Percentiles rank a stretch among this genome's conserved stretches.
phyloP scores from a whole-genome alignment of 2,329 filamentous ascomycete genomes.

The Colletotrichum aenigma region DNA sequence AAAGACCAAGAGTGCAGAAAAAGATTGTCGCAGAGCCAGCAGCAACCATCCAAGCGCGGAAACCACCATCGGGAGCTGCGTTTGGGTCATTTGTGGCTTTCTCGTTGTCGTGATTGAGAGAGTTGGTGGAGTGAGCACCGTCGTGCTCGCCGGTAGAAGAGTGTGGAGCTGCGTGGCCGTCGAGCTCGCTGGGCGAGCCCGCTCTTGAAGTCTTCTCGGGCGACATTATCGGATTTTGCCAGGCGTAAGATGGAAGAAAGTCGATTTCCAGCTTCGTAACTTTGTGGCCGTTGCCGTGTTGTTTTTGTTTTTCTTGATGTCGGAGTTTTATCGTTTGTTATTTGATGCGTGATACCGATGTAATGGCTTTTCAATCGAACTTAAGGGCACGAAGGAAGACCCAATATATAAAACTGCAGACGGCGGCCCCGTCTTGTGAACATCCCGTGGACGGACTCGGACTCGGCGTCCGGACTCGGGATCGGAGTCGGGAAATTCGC shows the following conservation, averaged over 20 bases:
- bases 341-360: neutral
- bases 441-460: neutral
- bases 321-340: neutral
- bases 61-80: constrained; percentile 25
- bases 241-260: neutral
- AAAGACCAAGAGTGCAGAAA: constrained; percentile 36
- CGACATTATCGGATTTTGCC: neutral
- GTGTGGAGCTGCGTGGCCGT: neutral
- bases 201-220: neutral
- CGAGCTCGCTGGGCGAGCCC: neutral
- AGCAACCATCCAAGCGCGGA: constrained; percentile 33
- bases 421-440: neutral
- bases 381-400: neutral
- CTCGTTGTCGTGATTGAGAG: neutral
- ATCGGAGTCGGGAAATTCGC: neutral
- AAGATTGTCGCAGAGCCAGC: constrained; percentile 26
- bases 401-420: neutral
- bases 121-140: neutral
- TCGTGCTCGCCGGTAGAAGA: neutral
- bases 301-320: neutral
- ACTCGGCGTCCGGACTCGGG: neutral
- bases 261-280: neutral
- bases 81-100: neutral
- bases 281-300: neutral
- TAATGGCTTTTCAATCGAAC: neutral